Evolutionary conservation across 352 stramenopile genomes (phyloP).

Genomic region (Globisporangium paddicum): DNA sequence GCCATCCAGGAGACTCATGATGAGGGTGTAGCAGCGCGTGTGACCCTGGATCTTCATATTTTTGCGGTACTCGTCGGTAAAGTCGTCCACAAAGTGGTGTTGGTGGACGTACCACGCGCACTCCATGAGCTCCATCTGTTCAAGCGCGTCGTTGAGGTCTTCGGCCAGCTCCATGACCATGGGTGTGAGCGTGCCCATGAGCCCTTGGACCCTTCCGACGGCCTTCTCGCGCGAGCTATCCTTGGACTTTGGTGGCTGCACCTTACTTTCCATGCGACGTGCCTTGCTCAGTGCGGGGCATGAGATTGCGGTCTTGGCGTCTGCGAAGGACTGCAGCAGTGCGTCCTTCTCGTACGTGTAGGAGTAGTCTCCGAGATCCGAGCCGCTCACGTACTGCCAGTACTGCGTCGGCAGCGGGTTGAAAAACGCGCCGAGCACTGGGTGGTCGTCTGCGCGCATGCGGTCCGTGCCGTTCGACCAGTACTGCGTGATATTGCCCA

Average conservation of each 20-base stretch:
- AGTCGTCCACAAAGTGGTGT: constrained; percentile 20
- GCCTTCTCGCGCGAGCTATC: not conserved
- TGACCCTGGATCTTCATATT: constrained; percentile 19
- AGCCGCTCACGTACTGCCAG: constrained; percentile 49
- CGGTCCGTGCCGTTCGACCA: constrained; percentile 22
- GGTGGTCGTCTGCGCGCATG: constrained; percentile 36
- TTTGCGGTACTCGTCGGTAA: constrained; percentile 17
- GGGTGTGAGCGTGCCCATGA: not conserved
- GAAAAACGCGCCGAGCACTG: constrained; percentile 43
- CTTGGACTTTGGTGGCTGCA: not conserved
- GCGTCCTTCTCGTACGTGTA: constrained; percentile 62
- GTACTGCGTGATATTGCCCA: constrained; percentile 46
- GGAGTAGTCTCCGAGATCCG: constrained; percentile 44
- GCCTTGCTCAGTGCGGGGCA: constrained; percentile 3
- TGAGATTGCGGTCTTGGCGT: constrained; percentile 6
- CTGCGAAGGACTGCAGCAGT: constrained; percentile 23
- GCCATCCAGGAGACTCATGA: constrained; percentile 15
- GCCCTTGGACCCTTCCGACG: not conserved
- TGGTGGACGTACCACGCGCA: constrained; percentile 29
- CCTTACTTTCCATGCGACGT: constrained; percentile 4
- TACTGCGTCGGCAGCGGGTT: constrained; percentile 47
- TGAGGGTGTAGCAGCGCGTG: constrained; percentile 15
- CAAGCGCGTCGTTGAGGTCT: constrained; percentile 6
- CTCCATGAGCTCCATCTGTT: constrained; percentile 33
- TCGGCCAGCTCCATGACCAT: not conserved